Conservation (phyloP, 495 filamentous ascomycete species). For the Neurospora tetraspora region DNA sequence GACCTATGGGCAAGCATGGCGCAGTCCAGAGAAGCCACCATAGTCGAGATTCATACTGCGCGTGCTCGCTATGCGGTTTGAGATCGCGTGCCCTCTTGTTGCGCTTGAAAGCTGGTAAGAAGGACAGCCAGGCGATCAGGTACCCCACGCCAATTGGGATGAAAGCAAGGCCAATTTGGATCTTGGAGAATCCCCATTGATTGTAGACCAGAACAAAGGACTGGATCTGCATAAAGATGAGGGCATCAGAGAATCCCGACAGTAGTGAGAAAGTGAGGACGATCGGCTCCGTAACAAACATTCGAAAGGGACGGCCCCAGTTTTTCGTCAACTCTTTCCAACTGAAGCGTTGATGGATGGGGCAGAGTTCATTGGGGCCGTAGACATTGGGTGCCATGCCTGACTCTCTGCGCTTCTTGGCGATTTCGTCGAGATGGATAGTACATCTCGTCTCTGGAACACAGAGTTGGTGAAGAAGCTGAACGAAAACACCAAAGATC, state of each 20-base stretch:
- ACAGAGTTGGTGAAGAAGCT: constrained; percentile 54
- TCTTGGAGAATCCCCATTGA: constrained; percentile 51
- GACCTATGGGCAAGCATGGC: constrained; percentile 54
- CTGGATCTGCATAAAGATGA: constrained; percentile 73
- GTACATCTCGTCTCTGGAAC: constrained; percentile 61
- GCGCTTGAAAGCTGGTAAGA: constrained; percentile 51
- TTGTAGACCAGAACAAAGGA: constrained; percentile 54
- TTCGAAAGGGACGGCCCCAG: constrained; percentile 65
- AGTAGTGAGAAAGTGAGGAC: constrained; percentile 62
- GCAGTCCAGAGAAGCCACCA: constrained; percentile 53
- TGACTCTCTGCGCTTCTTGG: constrained; percentile 50
- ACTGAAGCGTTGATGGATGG: constrained; percentile 39
- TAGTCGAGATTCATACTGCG: constrained; percentile 48
- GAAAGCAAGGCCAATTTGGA: constrained; percentile 51
- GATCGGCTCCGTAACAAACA: constrained; percentile 71
- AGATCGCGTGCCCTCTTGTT: constrained; percentile 42
- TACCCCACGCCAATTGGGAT: constrained; percentile 57
- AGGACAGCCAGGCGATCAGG: constrained; percentile 50
- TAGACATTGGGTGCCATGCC: constrained; percentile 47
- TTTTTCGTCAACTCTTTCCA: constrained; percentile 45
- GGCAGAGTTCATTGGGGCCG: constrained; percentile 50
- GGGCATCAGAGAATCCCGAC: constrained; percentile 67
- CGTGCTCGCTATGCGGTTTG: constrained; percentile 47
- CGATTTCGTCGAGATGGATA: constrained; percentile 56
- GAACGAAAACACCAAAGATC: constrained; percentile 58